Percentiles rank a stretch among this genome's conserved stretches.
Conservation (phyloP, 2,329 filamentous ascomycete genomes). For the Cladophialophora bantiana region DNA sequence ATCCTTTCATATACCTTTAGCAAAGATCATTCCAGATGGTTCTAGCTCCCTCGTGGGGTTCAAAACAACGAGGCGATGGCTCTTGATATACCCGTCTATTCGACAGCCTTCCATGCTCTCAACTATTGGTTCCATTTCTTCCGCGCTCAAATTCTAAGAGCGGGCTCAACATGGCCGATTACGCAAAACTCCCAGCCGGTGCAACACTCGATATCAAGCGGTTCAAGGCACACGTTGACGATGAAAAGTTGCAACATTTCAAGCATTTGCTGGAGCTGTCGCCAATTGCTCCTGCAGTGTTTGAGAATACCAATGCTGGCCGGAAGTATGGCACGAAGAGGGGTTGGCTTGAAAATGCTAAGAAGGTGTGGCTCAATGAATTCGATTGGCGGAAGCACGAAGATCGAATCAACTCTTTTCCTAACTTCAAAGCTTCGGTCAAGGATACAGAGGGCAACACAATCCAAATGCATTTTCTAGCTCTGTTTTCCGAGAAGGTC, state of each 20-base stretch:
- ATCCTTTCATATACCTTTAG: background rate
- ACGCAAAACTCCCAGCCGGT: conserved; percentile 3
- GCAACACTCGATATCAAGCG: conserved; percentile 8
- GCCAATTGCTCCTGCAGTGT: background rate
- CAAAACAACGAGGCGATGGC: background rate
- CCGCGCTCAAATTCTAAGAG: background rate
- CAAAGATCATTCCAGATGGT: background rate
- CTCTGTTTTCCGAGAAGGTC: conserved; percentile 60
- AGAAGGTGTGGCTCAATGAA: background rate
- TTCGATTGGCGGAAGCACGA: conserved; percentile 34
- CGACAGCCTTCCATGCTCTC: background rate
- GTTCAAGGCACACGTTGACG: background rate
- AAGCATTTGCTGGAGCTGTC: background rate
- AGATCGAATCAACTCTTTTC: conserved; percentile 57
- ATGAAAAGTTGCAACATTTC: background rate
- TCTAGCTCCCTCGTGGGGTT: background rate
- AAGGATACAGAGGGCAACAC: conserved; percentile 45
- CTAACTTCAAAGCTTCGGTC: conserved; percentile 57
- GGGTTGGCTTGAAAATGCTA: background rate
- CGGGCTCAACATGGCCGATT: background rate
- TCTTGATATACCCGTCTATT: background rate
- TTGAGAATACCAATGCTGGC: background rate
- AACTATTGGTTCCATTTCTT: background rate
- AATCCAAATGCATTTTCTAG: conserved; percentile 60
- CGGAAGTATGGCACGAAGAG: background rate